phyloP scores from a whole-genome alignment of 2,329 filamentous ascomycete genomes.

The Calycina herbarum region DNA sequence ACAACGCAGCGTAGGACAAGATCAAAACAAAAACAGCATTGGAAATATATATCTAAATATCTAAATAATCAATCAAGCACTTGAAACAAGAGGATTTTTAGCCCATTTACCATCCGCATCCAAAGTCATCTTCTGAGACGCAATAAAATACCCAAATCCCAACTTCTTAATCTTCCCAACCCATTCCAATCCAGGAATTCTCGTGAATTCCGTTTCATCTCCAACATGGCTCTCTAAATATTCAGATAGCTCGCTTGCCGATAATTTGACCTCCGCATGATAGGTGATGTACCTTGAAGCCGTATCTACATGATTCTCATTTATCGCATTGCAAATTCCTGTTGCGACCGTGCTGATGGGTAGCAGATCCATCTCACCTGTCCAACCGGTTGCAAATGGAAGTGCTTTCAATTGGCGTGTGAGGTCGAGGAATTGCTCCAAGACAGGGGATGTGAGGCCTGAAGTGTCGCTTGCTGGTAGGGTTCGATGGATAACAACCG shows the following conservation, averaged over 20 bases:
- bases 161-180: conserved; percentile 7
- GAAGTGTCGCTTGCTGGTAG: not conserved
- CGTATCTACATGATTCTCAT: not conserved
- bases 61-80: not conserved
- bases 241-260: not conserved
- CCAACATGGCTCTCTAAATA: not conserved
- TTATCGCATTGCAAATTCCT: not conserved
- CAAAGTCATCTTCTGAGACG: conserved; percentile 11
- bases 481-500: conserved; percentile 35
- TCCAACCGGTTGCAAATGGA: conserved; percentile 4
- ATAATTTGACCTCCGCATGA: not conserved
- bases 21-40: not conserved
- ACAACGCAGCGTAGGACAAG: too few relatives aligned
- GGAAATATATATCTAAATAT: not conserved
- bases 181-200: conserved; percentile 8
- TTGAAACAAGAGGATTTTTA: not conserved
- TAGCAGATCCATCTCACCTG: conserved; percentile 2
- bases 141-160: conserved; percentile 9
- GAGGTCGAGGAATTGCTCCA: conserved; percentile 7
- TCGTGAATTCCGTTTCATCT: not conserved
- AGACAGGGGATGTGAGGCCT: not conserved
- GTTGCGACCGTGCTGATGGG: not conserved
- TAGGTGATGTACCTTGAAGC: not conserved
- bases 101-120: not conserved
- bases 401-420: not conserved